These are phyloP conservation scores for Cyberlindnera americana DNA, from an alignment of 805 yeast species.

Conservation along the genomic window DNA sequence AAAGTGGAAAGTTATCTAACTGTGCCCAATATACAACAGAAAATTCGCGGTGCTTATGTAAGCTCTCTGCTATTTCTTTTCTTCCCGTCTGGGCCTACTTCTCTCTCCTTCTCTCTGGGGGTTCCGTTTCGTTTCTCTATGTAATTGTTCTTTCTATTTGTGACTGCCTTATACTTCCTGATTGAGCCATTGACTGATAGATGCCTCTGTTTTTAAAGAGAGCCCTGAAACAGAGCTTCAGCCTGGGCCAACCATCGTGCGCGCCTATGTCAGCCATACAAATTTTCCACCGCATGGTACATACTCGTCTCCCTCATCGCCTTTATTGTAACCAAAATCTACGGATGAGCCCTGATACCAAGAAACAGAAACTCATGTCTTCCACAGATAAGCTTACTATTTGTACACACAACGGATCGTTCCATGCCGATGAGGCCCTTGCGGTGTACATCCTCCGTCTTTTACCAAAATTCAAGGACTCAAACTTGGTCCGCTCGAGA, in stretches of 20 bases:
- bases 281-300: conserved; percentile 4
- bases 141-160: too few relatives aligned
- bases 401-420: conserved; percentile 90
- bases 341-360: conserved; percentile 13
- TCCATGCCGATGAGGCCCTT: conserved; percentile 95
- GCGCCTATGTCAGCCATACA: conserved; percentile 9
- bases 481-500: conserved; percentile 79
- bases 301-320: background rate
- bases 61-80: too few relatives aligned
- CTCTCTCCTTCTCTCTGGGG: too few relatives aligned
- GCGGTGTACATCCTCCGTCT: conserved; percentile 83
- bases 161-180: too few relatives aligned
- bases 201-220: background rate
- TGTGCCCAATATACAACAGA: background rate
- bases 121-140: too few relatives aligned
- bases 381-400: conserved; percentile 47
- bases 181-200: too few relatives aligned
- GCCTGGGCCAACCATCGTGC: conserved; percentile 7
- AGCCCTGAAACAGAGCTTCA: too few relatives aligned
- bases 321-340: background rate
- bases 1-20: background rate
- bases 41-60: conserved; percentile 4
- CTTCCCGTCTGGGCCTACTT: too few relatives aligned
- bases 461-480: conserved; percentile 63
- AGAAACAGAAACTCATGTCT: conserved; percentile 32